phyloP scores from a whole-genome alignment of 1,284 basidiomycete species.

The Puccinia triticina region DNA sequence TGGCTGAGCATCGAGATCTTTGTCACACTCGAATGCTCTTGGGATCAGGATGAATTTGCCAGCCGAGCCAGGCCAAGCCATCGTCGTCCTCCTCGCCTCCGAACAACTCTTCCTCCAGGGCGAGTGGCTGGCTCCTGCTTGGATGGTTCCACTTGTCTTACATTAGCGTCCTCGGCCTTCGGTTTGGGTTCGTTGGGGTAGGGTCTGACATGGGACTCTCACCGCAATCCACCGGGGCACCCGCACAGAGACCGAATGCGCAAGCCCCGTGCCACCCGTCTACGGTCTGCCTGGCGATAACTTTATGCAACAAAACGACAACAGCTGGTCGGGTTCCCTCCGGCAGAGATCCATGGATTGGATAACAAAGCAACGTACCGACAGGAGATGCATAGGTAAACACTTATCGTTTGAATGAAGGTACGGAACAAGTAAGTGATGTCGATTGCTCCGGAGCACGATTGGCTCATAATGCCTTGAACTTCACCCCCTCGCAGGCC shows the following conservation, averaged over 20 bases:
- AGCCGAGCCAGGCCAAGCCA: neutral
- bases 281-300: too few relatives aligned
- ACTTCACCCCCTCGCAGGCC: too few relatives aligned
- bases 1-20: conserved; percentile 31
- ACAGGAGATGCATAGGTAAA: too few relatives aligned
- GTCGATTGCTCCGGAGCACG: too few relatives aligned
- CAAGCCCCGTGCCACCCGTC: too few relatives aligned
- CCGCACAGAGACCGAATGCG: neutral
- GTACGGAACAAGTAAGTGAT: too few relatives aligned
- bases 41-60: neutral
- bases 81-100: conserved; percentile 40
- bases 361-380: too few relatives aligned
- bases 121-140: conserved; percentile 14
- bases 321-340: too few relatives aligned
- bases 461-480: too few relatives aligned
- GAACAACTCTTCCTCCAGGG: conserved; percentile 37
- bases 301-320: too few relatives aligned
- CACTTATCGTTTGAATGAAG: too few relatives aligned
- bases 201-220: neutral
- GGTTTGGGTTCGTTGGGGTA: neutral
- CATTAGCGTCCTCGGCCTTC: neutral
- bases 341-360: too few relatives aligned
- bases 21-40: conserved; percentile 21
- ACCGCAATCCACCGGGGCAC: neutral
- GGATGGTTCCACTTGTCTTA: neutral